phyloP scores from a whole-genome alignment of 148 eudicot genomes.

The Camellia japonica region DNA sequence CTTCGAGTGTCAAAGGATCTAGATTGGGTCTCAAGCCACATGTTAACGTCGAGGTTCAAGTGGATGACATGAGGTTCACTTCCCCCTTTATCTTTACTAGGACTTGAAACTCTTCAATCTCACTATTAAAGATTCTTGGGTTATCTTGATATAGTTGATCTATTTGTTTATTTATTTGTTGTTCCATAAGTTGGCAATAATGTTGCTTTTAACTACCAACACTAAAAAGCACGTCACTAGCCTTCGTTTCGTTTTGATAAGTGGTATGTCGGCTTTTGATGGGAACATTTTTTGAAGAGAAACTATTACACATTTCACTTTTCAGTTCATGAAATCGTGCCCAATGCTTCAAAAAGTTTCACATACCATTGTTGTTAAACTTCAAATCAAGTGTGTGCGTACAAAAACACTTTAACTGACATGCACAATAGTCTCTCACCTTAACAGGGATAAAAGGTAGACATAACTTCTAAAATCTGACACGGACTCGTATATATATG shows the following conservation, averaged over 20 bases:
- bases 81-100: background rate
- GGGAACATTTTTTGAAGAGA: background rate
- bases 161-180: background rate
- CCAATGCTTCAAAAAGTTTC: background rate
- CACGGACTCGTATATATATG: too few relatives aligned
- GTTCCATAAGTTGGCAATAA: background rate
- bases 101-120: background rate
- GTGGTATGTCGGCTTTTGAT: background rate
- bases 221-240: background rate
- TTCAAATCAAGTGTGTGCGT: too few relatives aligned
- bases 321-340: background rate
- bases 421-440: background rate
- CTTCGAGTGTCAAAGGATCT: constrained; percentile 35
- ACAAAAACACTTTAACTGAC: too few relatives aligned
- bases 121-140: background rate
- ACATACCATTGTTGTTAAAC: background rate
- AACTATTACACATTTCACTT: background rate
- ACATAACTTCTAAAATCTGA: background rate
- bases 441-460: background rate
- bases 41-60: constrained; percentile 86
- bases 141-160: background rate
- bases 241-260: background rate
- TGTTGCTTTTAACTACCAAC: background rate
- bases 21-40: constrained; percentile 27
- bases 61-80: constrained; percentile 91